Evolutionary conservation across 495 filamentous ascomycete species (phyloP).

Genomic region (Talaromyces borbonicus): DNA sequence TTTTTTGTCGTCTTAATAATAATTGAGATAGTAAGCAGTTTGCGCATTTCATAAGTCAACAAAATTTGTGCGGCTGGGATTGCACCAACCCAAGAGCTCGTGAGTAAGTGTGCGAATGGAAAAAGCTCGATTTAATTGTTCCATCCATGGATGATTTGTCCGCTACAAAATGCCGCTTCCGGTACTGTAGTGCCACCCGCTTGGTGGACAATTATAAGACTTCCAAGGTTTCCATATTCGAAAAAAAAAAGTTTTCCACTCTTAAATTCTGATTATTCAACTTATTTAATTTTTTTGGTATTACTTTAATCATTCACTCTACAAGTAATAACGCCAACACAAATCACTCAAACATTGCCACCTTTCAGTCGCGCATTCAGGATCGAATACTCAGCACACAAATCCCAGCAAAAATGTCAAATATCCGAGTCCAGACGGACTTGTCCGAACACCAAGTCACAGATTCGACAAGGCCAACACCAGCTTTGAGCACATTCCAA

Average conservation of each 20-base stretch:
- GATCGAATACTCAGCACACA: not conserved
- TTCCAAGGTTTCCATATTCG: too few relatives aligned
- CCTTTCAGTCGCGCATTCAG: not conserved
- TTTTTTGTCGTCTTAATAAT: too few relatives aligned
- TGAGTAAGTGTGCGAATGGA: too few relatives aligned
- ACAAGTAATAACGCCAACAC: not conserved
- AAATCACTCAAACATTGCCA: too few relatives aligned
- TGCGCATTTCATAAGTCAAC: too few relatives aligned
- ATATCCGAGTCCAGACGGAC: not conserved
- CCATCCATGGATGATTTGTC: too few relatives aligned
- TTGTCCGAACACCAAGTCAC: not conserved
- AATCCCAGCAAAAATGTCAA: not conserved
- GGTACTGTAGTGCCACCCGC: not conserved
- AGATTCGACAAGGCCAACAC: not conserved
- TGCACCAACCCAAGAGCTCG: too few relatives aligned
- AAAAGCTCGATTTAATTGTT: not conserved
- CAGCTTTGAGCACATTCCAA: constrained; percentile 3
- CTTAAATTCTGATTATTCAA: not conserved
- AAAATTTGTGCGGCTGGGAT: too few relatives aligned
- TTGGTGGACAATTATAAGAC: too few relatives aligned
- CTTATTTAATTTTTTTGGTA: not conserved
- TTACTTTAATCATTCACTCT: too few relatives aligned
- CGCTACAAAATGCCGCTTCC: not conserved
- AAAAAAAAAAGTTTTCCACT: too few relatives aligned
- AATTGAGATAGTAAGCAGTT: too few relatives aligned